These are phyloP conservation scores for Wickerhamomyces chaumierensis DNA, from an alignment of 805 yeast genomes.

Conservation along the genomic window DNA sequence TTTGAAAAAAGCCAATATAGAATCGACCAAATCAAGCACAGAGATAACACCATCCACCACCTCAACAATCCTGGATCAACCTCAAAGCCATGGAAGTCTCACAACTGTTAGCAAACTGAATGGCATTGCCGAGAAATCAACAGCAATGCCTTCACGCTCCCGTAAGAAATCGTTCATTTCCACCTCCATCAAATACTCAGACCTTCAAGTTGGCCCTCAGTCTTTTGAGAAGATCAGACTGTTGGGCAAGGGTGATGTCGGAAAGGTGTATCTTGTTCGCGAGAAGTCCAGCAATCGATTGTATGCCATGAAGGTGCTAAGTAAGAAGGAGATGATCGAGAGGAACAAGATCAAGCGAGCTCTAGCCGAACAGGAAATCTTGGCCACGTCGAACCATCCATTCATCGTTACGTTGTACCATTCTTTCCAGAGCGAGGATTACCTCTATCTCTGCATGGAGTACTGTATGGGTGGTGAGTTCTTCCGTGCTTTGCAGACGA, in stretches of 20 bases:
- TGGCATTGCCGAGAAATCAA: constrained; percentile 9
- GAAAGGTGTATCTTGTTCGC: constrained; percentile 85
- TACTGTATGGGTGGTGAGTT: constrained; percentile 99
- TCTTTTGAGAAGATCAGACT: constrained; percentile 83
- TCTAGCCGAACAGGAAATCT: constrained; percentile 90
- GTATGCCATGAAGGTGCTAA: constrained; percentile 87
- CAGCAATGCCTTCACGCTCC: constrained; percentile 17
- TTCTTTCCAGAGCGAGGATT: constrained; percentile 90
- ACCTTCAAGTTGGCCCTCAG: constrained; percentile 74
- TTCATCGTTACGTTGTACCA: constrained; percentile 94
- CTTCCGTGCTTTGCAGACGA: constrained; percentile 87
- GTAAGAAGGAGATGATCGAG: constrained; percentile 88
- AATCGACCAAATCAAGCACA: constrained; percentile 1
- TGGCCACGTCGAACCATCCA: constrained; percentile 93
- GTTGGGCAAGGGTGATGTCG: constrained; percentile 97
- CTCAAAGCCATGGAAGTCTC: background rate
- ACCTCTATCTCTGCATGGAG: constrained; percentile 91
- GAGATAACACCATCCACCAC: background rate
- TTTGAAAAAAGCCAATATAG: constrained; percentile 19
- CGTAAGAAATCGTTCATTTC: constrained; percentile 39
- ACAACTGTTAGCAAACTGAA: constrained; percentile 13
- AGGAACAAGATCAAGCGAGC: constrained; percentile 92
- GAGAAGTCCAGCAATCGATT: constrained; percentile 66
- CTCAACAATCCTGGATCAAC: background rate
- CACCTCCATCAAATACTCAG: constrained; percentile 60